Percentiles rank a stretch among this genome's conserved stretches.
These are phyloP conservation scores for Discostella pseudostelligera DNA, from an alignment of 108 stramenopile species.

Conservation along the genomic window DNA sequence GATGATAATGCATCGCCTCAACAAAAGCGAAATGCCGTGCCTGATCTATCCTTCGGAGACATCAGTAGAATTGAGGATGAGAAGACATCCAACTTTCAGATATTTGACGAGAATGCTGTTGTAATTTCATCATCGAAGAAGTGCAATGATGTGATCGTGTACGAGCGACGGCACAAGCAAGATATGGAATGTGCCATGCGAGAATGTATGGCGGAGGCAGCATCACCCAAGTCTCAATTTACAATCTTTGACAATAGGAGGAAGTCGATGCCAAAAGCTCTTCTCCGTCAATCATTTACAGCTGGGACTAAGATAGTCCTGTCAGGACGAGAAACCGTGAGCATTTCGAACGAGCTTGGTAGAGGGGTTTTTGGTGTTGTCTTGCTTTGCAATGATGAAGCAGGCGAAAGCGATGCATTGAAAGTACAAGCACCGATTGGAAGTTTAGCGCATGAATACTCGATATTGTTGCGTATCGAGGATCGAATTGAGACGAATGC, in stretches of 20 bases:
- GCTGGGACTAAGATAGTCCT: constrained; percentile 49
- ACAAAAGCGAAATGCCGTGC: constrained; percentile 6
- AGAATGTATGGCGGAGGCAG: constrained; percentile 32
- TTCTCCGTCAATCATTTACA: constrained; percentile 36
- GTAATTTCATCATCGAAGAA: neutral
- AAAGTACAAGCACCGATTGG: constrained; percentile 77
- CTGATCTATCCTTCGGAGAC: constrained; percentile 36
- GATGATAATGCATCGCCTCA: constrained; percentile 18
- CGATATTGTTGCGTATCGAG: constrained; percentile 47
- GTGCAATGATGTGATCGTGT: constrained; percentile 24
- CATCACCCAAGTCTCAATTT: constrained; percentile 15
- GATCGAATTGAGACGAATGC: constrained; percentile 38
- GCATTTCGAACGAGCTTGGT: constrained; percentile 66
- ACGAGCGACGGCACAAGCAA: constrained; percentile 25
- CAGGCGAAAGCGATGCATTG: constrained; percentile 47
- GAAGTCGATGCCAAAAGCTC: constrained; percentile 32
- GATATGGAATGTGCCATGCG: constrained; percentile 36
- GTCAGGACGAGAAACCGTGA: constrained; percentile 42
- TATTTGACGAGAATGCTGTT: constrained; percentile 21
- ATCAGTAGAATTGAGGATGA: constrained; percentile 42
- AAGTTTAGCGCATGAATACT: constrained; percentile 72
- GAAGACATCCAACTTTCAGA: constrained; percentile 23
- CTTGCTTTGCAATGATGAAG: constrained; percentile 44
- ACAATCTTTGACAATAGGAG: constrained; percentile 35
- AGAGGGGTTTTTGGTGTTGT: constrained; percentile 75